Percentiles rank a stretch among this genome's conserved stretches.
These are phyloP conservation scores for Neurospora cerealis DNA, from an alignment of 495 filamentous ascomycete genomes.

Conservation along the genomic window DNA sequence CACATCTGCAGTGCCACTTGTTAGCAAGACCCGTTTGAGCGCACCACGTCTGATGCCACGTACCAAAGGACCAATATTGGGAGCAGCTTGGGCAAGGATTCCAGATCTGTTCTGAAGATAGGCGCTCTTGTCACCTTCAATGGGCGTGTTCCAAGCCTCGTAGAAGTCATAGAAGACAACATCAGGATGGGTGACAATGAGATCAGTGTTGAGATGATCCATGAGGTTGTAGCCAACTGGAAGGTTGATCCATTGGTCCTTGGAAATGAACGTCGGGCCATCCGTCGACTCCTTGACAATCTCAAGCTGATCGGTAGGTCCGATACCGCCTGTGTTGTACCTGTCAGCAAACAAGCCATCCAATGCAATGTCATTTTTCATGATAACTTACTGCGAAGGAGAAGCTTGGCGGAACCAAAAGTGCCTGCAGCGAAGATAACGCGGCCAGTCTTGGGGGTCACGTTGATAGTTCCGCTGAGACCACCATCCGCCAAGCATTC, in stretches of 20 bases:
- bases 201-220: conserved; percentile 63
- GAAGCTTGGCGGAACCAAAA: conserved; percentile 63
- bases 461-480: conserved; percentile 45
- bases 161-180: conserved; percentile 60
- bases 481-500: conserved; percentile 45
- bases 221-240: conserved; percentile 65
- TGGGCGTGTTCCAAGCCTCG: conserved; percentile 41
- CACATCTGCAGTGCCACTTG: conserved; percentile 28
- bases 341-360: not conserved
- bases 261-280: conserved; percentile 38
- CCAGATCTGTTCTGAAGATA: conserved; percentile 44
- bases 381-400: conserved; percentile 35
- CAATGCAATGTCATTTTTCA: not conserved
- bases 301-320: conserved; percentile 49
- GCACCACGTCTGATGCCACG: not conserved
- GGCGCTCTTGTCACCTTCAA: conserved; percentile 19
- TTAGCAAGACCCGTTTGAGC: conserved; percentile 3
- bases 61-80: conserved; percentile 52
- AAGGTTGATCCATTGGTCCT: conserved; percentile 55
- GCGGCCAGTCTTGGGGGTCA: conserved; percentile 48
- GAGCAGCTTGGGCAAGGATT: conserved; percentile 59
- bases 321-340: conserved; percentile 42
- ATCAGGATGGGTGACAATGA: conserved; percentile 50
- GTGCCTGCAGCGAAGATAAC: conserved; percentile 62
- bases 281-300: conserved; percentile 43